A percentile compares a stretch with the other conserved stretches of the same genome.
Conservation (phyloP, 2,329 filamentous ascomycete genomes). For the Calonectria pseudoreteaudii region DNA sequence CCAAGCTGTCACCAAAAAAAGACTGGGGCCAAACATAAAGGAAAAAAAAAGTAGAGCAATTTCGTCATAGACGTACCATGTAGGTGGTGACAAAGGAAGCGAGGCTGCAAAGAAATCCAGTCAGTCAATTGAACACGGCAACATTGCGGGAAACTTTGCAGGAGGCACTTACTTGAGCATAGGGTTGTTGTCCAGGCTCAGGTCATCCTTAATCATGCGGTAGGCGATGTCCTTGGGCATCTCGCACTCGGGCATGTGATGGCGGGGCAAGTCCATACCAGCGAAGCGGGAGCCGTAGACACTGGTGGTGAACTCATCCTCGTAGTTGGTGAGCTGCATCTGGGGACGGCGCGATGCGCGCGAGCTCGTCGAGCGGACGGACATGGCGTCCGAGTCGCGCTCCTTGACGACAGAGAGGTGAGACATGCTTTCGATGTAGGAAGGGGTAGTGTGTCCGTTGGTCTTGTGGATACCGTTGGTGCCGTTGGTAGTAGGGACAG, state of each 20-base stretch:
- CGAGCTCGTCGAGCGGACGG: constrained; percentile 40
- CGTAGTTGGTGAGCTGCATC: constrained; percentile 62
- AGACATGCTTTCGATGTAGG: constrained; percentile 56
- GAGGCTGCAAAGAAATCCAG: constrained; percentile 64
- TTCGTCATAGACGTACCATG: constrained; percentile 71
- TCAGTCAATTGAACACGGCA: constrained; percentile 14
- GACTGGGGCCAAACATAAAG: constrained; percentile 10
- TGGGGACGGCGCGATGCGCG: constrained; percentile 44
- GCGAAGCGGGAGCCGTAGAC: constrained; percentile 93
- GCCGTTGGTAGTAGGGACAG: constrained; percentile 43
- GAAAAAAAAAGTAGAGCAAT: neutral
- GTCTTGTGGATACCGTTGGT: constrained; percentile 35
- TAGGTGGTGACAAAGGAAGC: constrained; percentile 96
- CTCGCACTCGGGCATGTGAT: constrained; percentile 88
- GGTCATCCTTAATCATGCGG: constrained; percentile 94
- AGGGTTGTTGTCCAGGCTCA: constrained; percentile 91
- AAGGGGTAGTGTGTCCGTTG: constrained; percentile 43
- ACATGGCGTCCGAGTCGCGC: constrained; percentile 44
- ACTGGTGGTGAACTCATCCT: constrained; percentile 76
- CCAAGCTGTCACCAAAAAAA: constrained; percentile 19
- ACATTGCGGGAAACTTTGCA: neutral
- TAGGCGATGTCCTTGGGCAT: constrained; percentile 97
- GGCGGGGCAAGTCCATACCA: constrained; percentile 79
- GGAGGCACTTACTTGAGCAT: constrained; percentile 76
- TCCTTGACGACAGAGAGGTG: constrained; percentile 59